phyloP scores from a whole-genome alignment of 306 rosid species.

The Echinosophora koreensis region DNA sequence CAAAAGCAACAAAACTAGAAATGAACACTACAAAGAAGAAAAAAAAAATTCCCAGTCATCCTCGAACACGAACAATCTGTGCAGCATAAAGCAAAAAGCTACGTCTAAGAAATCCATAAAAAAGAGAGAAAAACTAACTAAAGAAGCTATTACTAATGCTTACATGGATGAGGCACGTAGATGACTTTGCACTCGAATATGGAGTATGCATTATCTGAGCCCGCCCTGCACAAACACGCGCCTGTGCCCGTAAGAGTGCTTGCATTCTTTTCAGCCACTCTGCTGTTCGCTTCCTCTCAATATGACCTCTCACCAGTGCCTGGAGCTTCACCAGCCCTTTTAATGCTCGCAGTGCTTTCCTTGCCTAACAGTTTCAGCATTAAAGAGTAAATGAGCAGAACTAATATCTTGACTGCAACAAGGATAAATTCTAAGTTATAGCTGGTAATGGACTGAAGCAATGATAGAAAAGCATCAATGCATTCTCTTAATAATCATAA shows the following conservation, averaged over 20 bases:
- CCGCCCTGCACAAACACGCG: slow-evolving; percentile 59
- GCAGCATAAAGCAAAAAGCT: neutral
- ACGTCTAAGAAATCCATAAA: neutral
- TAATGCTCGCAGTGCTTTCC: slow-evolving; percentile 84
- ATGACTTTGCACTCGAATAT: slow-evolving; percentile 57
- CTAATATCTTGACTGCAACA: neutral
- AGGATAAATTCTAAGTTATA: no score
- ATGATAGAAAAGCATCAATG: no score
- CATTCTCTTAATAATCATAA: no score
- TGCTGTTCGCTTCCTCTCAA: slow-evolving; percentile 80
- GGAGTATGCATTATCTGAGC: slow-evolving; percentile 52
- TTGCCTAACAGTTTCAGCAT: slow-evolving; percentile 60
- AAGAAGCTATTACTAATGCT: slow-evolving; percentile 42
- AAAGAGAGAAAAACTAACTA: neutral
- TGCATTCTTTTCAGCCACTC: slow-evolving; percentile 78
- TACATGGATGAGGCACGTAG: slow-evolving; percentile 60
- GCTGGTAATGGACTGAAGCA: no score
- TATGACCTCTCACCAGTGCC: slow-evolving; percentile 88
- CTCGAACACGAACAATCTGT: neutral
- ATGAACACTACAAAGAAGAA: neutral
- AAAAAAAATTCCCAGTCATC: neutral
- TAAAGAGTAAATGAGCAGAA: neutral
- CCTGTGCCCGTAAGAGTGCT: slow-evolving; percentile 68
- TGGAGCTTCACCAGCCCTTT: slow-evolving; percentile 93
- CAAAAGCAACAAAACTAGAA: neutral